These are phyloP conservation scores for Candida methanosorbosa DNA, from an alignment of 805 yeast genomes.

Conservation along the genomic window DNA sequence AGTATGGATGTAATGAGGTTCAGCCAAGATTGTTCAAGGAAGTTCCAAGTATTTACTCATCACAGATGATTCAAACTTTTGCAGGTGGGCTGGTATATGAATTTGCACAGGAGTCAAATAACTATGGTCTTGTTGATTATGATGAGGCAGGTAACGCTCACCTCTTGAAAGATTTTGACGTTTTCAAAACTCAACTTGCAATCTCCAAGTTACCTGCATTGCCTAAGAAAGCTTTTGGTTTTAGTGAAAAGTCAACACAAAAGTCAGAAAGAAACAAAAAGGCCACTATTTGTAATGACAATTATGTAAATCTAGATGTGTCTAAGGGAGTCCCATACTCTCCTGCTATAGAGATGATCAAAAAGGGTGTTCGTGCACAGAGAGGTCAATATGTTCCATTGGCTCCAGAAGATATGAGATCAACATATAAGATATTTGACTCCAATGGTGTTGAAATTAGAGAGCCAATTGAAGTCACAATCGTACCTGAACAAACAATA, in stretches of 20 bases:
- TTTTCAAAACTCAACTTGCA: constrained; percentile 36
- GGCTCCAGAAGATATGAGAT: constrained; percentile 30
- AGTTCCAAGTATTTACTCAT: constrained; percentile 57
- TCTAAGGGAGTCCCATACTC: constrained; percentile 36
- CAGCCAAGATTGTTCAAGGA: constrained; percentile 76
- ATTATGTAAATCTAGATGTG: constrained; percentile 34
- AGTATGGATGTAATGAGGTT: constrained; percentile 84
- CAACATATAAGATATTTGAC: constrained; percentile 34
- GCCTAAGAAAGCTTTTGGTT: constrained; percentile 11
- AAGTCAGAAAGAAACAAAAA: constrained; percentile 5
- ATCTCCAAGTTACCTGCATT: constrained; percentile 20
- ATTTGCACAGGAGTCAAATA: constrained; percentile 68
- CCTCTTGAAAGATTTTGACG: constrained; percentile 33
- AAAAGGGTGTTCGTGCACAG: constrained; percentile 36
- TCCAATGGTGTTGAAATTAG: constrained; percentile 29
- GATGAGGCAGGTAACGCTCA: constrained; percentile 32
- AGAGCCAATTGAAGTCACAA: constrained; percentile 15
- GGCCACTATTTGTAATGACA: constrained; percentile 10
- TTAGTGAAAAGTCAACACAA: neutral
- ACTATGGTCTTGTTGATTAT: constrained; percentile 64
- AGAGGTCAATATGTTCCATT: constrained; percentile 44
- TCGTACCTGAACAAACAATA: constrained; percentile 20
- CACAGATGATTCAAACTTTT: constrained; percentile 65
- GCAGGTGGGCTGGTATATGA: constrained; percentile 85
- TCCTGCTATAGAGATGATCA: constrained; percentile 34